phyloP scores from a whole-genome alignment of 495 filamentous ascomycete genomes.

The Podospora tetraspora region DNA sequence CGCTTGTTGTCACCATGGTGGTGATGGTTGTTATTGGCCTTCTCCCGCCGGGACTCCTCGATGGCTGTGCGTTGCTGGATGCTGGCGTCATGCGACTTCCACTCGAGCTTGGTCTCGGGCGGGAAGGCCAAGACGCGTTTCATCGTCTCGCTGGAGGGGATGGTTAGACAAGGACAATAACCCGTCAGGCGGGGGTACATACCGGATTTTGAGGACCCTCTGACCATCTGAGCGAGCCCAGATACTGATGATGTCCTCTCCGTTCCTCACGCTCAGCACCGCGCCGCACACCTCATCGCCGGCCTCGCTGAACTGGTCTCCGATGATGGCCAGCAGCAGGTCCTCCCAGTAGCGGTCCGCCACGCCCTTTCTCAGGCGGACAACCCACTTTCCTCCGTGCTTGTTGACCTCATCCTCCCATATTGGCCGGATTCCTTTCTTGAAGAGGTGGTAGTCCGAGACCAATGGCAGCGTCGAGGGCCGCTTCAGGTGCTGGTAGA shows the following conservation, averaged over 20 bases:
- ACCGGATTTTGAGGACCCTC: constrained; percentile 95
- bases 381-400: constrained; percentile 93
- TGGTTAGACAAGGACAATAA: neutral
- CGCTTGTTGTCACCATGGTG: constrained; percentile 25
- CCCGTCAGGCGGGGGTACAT: constrained; percentile 27
- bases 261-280: constrained; percentile 88
- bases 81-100: constrained; percentile 84
- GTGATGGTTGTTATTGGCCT: constrained; percentile 46
- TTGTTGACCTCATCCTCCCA: constrained; percentile 99
- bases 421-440: constrained; percentile 91
- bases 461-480: constrained; percentile 85
- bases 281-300: constrained; percentile 91
- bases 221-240: constrained; percentile 92
- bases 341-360: constrained; percentile 98
- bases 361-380: constrained; percentile 92
- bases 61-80: constrained; percentile 77
- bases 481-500: constrained; percentile 85
- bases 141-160: constrained; percentile 69
- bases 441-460: constrained; percentile 97
- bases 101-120: constrained; percentile 81
- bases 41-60: constrained; percentile 77
- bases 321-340: constrained; percentile 80
- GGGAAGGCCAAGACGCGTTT: constrained; percentile 83
- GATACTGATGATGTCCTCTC: constrained; percentile 94
- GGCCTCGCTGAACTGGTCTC: constrained; percentile 92